Base-by-base conservation (phyloP, 2,329 filamentous ascomycete genomes). In the Neoascochyta sp. region DNA sequence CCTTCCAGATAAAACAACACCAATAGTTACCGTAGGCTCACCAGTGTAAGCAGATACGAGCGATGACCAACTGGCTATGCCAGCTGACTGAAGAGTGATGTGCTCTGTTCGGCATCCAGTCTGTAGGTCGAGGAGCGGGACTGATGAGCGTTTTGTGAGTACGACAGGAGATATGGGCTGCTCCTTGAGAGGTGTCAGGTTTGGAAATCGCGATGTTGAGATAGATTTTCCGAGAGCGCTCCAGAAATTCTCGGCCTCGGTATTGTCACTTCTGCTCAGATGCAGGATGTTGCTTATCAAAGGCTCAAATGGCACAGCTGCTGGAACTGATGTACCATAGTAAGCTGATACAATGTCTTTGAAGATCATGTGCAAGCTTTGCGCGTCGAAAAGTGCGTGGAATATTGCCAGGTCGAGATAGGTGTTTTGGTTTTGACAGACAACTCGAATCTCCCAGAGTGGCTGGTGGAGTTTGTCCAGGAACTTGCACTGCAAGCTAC, bases 331-430 rank as follows among this genome's bases (percentile, higher is more conserved):
- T 50, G 36, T 4, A 11, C 50, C 57, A 7, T 50, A 36, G 18
- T 75, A 68, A 8, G 59, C 49, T 19, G 45, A 49, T 2, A 62
- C 49, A 9, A 94, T 66, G 44, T 83, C 76, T 0, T 67, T 52
- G 2, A 95, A 62, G 1, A 95, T 71, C 1, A 69, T 52, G 3
- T 75, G 68, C 8, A 95, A 65, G 7, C 86, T 88, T 22, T 78
- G 71, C 0, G 87, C 89, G 64, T 95, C 89, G 45, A 93, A 95
- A 0, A 95, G 67, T 1, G 85, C 84, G 63, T 95, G 89, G 41
- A 93, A 83, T 3, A 87, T 70, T 7, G 70, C 75, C 12, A 81
- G 51, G 24, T 72, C 62, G 22, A 78, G 54, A 4, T 52, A 45
- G 4, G 25, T 23, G 0, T 33, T 22, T 0, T 39, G 27, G 0